Conservation (phyloP, 805 yeast species). For the Scheffersomyces lignosus region DNA sequence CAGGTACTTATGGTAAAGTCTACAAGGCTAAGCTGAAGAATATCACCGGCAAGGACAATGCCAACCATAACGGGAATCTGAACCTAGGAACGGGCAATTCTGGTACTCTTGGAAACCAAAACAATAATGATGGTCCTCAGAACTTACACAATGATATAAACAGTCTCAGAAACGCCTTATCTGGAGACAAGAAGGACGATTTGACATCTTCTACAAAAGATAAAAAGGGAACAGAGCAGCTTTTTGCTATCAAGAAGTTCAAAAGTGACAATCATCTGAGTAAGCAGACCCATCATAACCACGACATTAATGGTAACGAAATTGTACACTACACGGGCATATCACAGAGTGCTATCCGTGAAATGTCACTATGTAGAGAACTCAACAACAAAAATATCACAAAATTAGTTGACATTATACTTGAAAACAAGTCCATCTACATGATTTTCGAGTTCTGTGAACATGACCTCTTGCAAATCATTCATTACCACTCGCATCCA, state of each 20-base stretch:
- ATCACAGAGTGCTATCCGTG: constrained; percentile 93
- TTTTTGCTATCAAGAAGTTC: constrained; percentile 91
- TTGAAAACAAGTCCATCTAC: constrained; percentile 87
- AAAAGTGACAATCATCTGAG: constrained; percentile 67
- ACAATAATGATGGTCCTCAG: background rate
- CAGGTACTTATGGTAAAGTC: constrained; percentile 96
- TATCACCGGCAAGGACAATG: constrained; percentile 7
- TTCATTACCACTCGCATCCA: constrained; percentile 92
- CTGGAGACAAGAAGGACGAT: background rate
- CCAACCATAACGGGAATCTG: constrained; percentile 4
- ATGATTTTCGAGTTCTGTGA: constrained; percentile 97
- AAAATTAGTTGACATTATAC: constrained; percentile 73
- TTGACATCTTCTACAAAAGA: constrained; percentile 4
- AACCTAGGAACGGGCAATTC: background rate
- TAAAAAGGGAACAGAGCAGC: constrained; percentile 19
- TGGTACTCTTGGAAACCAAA: background rate
- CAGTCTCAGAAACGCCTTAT: background rate
- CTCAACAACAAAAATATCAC: constrained; percentile 78
- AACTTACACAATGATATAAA: background rate
- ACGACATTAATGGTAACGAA: constrained; percentile 72
- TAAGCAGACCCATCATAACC: constrained; percentile 31
- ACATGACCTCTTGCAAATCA: constrained; percentile 90
- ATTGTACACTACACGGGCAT: constrained; percentile 89
- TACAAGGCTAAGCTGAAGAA: constrained; percentile 73
- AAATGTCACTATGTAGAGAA: constrained; percentile 93